phyloP scores from a whole-genome alignment of 331 rosid species.

The Quercus phellos region DNA sequence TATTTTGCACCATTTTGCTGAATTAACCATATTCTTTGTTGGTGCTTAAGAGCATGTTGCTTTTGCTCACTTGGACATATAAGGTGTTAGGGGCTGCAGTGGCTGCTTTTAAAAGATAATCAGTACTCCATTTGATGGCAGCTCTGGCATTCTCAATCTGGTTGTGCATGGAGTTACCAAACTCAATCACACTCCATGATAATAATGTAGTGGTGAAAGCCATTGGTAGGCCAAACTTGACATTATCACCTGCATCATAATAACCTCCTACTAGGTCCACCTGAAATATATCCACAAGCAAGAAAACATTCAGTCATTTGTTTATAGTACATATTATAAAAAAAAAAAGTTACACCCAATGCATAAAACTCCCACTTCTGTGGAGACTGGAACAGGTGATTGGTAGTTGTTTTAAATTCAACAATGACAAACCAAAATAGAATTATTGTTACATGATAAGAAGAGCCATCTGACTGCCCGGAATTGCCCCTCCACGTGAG shows the following conservation, averaged over 20 bases:
- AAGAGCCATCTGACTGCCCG: conserved; percentile 80
- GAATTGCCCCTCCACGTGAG: conserved; percentile 73
- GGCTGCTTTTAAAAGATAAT: conserved; percentile 78
- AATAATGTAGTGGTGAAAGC: conserved; percentile 81
- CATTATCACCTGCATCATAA: conserved; percentile 94
- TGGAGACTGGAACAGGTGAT: neutral
- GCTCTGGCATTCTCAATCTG: conserved; percentile 60
- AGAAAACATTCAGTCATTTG: neutral
- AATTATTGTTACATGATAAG: conserved; percentile 47
- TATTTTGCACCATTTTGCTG: no score
- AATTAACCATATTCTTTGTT: neutral
- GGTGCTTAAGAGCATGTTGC: neutral
- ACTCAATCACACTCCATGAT: conserved; percentile 90
- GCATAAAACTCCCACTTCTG: no score
- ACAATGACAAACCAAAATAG: neutral
- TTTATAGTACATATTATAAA: no score
- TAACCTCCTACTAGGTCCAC: conserved; percentile 86
- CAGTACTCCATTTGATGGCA: conserved; percentile 73
- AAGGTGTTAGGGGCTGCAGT: conserved; percentile 60
- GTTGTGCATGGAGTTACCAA: conserved; percentile 60
- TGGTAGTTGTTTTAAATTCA: neutral
- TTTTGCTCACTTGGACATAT: conserved; percentile 67
- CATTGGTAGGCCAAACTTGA: conserved; percentile 90
- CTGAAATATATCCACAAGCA: conserved; percentile 32
- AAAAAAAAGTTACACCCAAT: no score